Percentiles rank a stretch among this genome's conserved stretches.
Evolutionary conservation across 169 alveolate genomes (phyloP).

Genomic region (Amoebophrya sp.): DNA sequence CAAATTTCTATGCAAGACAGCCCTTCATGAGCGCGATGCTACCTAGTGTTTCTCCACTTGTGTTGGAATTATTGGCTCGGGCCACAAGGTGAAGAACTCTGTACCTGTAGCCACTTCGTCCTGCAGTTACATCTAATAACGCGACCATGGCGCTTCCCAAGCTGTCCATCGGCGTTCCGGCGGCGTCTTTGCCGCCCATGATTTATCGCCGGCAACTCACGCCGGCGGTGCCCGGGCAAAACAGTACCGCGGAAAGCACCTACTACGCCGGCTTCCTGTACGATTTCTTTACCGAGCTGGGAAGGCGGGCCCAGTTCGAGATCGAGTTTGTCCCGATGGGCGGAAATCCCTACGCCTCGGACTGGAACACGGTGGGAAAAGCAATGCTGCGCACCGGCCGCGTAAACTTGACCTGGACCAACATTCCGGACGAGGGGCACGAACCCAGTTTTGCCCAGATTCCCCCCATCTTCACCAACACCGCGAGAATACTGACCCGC

Average conservation of each 20-base stretch:
- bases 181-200: neutral
- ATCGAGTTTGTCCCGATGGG: neutral
- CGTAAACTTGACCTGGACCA: neutral
- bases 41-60: no score
- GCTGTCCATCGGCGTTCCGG: neutral
- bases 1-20: no score
- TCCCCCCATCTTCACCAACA: neutral
- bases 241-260: neutral
- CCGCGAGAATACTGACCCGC: neutral
- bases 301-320: neutral
- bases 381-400: neutral
- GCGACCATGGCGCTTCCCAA: neutral
- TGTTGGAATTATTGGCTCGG: no score
- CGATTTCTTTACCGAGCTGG: neutral
- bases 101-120: no score
- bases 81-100: no score
- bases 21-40: no score
- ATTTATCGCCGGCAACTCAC: neutral
- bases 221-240: neutral
- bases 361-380: neutral
- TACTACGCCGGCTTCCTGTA: neutral
- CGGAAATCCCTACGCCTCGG: neutral
- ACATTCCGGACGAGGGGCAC: neutral
- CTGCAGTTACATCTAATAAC: no score
- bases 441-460: neutral